phyloP scores from a whole-genome alignment of 164 flowering plant genomes.

The Umbilicus rupestris region DNA sequence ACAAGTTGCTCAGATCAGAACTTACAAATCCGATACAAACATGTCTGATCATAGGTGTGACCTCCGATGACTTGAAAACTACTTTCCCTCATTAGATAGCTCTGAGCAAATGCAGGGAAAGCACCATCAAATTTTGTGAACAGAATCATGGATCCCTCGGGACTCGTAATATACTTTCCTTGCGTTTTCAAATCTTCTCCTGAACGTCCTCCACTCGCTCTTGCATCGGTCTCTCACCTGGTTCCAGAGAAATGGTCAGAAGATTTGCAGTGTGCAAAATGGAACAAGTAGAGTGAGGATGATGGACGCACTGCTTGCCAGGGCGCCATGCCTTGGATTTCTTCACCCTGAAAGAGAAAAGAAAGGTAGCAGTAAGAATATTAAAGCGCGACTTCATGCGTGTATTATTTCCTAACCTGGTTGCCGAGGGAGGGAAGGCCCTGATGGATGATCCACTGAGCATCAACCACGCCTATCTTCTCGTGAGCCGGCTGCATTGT shows the following conservation, averaged over 20 bases:
- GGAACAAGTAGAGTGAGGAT: not conserved
- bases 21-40: too few species aligned
- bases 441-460: constrained; percentile 95
- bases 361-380: too few species aligned
- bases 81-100: too few species aligned
- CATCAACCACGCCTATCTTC: constrained; percentile 93
- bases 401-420: constrained; percentile 60
- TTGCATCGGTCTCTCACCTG: constrained; percentile 56
- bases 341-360: constrained; percentile 49
- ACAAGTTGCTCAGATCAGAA: too few species aligned
- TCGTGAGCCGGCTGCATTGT: constrained; percentile 93
- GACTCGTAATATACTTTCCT: constrained; percentile 16
- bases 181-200: constrained; percentile 27
- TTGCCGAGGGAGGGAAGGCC: constrained; percentile 76
- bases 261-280: not conserved
- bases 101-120: too few species aligned
- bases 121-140: too few species aligned
- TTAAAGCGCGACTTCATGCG: too few species aligned
- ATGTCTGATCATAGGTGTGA: too few species aligned
- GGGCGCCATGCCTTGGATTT: constrained; percentile 51
- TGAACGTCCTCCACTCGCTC: constrained; percentile 50
- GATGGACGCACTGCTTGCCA: constrained; percentile 62
- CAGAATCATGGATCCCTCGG: not conserved
- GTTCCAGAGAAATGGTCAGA: constrained; percentile 4
- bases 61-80: too few species aligned